phyloP scores from a whole-genome alignment of 202 grass and related monocot genomes.

The Alloteropsis angusta region DNA sequence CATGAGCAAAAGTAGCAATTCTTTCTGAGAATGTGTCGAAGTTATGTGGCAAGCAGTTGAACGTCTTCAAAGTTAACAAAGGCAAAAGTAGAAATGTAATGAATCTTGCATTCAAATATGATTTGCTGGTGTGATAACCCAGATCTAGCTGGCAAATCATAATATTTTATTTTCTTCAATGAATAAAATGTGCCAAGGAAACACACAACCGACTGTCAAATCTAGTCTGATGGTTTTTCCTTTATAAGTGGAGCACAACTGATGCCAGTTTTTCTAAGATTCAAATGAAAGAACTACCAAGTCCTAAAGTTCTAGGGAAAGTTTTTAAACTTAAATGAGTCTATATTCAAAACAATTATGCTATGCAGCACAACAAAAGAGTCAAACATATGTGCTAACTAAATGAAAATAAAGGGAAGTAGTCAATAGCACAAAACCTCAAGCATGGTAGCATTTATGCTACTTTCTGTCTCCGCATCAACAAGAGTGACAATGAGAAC shows the following conservation, averaged over 20 bases:
- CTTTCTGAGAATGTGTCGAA: neutral
- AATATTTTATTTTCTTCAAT: too few species aligned
- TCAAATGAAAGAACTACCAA: neutral
- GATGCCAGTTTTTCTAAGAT: neutral
- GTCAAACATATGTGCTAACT: neutral
- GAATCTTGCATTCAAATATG: neutral
- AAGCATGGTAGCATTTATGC: slow-evolving; percentile 94
- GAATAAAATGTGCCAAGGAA: neutral
- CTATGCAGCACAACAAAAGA: neutral
- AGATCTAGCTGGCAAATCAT: neutral
- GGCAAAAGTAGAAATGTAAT: neutral
- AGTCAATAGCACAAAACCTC: slow-evolving; percentile 55
- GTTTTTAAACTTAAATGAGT: neutral
- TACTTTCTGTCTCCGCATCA: slow-evolving; percentile 62
- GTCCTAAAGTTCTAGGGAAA: neutral
- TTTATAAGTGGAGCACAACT: neutral
- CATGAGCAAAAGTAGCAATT: neutral
- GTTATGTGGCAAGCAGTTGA: neutral
- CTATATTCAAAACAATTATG: neutral
- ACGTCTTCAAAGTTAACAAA: neutral
- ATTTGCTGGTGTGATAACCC: neutral
- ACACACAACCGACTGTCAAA: neutral
- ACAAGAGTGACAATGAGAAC: slow-evolving; percentile 71
- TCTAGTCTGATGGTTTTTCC: neutral
- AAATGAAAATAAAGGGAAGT: neutral